Conservation (phyloP, 2,329 filamentous ascomycete species). For the Xylariaceae sp. region DNA sequence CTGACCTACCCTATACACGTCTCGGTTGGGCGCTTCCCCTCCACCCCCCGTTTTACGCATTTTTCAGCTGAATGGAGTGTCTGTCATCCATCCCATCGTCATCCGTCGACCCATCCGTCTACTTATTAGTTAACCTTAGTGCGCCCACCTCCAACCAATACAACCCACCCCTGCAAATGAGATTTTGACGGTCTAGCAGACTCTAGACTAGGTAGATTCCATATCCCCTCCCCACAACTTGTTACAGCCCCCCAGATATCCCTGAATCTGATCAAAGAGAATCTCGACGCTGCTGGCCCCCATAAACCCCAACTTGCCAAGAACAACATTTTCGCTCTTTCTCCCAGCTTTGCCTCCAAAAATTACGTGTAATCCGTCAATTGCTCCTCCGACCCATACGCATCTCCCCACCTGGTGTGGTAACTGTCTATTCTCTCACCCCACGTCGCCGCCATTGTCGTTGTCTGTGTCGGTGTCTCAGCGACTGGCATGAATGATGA, state of each 20-base stretch:
- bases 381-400: conserved; percentile 19
- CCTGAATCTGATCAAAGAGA: conserved; percentile 13
- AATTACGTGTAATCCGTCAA: conserved; percentile 16
- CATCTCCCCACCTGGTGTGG: conserved; percentile 13
- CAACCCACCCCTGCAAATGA: neutral
- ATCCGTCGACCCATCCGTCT: neutral
- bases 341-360: conserved; percentile 20
- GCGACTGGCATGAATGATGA: conserved; percentile 39
- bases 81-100: neutral
- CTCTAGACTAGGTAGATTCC: too few relatives aligned
- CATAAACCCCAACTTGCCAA: conserved; percentile 44
- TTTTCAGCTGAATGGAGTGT: neutral
- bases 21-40: too few relatives aligned
- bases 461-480: conserved; percentile 38
- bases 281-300: conserved; percentile 34
- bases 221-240: neutral
- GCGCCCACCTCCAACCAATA: neutral
- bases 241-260: neutral
- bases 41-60: neutral
- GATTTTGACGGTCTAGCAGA: too few relatives aligned
- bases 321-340: conserved; percentile 41
- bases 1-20: too few relatives aligned
- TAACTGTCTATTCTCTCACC: conserved; percentile 15
- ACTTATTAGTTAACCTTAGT: neutral
- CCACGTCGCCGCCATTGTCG: conserved; percentile 13